These are phyloP conservation scores for Blastobotrys robertii DNA, from an alignment of 805 yeast genomes.

Conservation along the genomic window DNA sequence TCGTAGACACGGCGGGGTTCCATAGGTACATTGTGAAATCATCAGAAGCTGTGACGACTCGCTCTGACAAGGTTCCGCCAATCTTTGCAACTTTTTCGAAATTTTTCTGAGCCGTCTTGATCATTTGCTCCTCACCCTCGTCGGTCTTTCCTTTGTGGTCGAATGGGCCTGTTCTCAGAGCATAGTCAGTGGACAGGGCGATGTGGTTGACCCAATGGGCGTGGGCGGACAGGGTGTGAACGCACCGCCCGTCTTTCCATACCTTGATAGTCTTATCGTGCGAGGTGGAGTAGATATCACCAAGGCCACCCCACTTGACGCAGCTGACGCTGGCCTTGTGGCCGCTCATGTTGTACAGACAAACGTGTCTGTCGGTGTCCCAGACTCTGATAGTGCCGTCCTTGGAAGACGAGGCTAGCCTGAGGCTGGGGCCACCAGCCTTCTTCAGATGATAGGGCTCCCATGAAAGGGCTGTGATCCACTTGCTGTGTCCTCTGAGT, in stretches of 20 bases:
- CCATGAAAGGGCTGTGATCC: constrained; percentile 88
- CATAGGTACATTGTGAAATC: constrained; percentile 97
- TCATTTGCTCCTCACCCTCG: constrained; percentile 23
- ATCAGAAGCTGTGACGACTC: constrained; percentile 90
- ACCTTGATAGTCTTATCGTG: constrained; percentile 90
- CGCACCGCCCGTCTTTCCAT: constrained; percentile 75
- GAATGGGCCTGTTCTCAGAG: constrained; percentile 76
- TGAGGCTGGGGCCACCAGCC: constrained; percentile 41
- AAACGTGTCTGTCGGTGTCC: constrained; percentile 67
- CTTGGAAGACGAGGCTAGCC: constrained; percentile 80
- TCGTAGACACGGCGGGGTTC: constrained; percentile 75
- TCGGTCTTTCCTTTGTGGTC: constrained; percentile 52
- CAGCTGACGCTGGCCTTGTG: constrained; percentile 86
- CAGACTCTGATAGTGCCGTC: constrained; percentile 85
- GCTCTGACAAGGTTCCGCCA: constrained; percentile 51
- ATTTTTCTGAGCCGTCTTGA: constrained; percentile 47
- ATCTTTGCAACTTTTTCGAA: constrained; percentile 54
- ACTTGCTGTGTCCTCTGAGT: constrained; percentile 72
- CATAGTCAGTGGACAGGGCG: constrained; percentile 84
- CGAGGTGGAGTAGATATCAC: constrained; percentile 76
- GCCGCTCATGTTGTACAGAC: constrained; percentile 67
- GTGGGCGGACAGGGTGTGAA: constrained; percentile 74
- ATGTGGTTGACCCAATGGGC: constrained; percentile 98
- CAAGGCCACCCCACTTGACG: constrained; percentile 94
- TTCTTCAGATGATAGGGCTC: constrained; percentile 80